Base-by-base conservation (phyloP, 176 grass and related monocot genomes). In the Secale cereale region DNA sequence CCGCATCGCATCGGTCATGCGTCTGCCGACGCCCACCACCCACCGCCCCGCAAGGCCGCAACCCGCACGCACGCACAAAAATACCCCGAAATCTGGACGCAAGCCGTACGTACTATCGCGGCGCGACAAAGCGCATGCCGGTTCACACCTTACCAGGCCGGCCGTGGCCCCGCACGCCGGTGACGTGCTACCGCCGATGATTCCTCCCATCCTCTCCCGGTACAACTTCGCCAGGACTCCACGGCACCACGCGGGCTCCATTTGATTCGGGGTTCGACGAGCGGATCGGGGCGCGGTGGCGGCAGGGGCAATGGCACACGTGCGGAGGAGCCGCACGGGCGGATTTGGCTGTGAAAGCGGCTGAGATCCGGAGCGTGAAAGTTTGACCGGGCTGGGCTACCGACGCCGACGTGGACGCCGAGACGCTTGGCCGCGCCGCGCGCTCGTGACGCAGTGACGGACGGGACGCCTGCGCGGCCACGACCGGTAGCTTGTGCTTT, bases 101-200 rank as follows among this genome's bases (percentile, higher is more conserved):
- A 28, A 19, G 6, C 12, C 85, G 66, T 80, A 30, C 35, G 12
- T 52, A 29, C 50, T 32, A 82, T 72, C 41, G 43, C 84, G 79
- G 84, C 88, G 88, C 84, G 65, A 54, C 76, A 86, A 79, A 86
- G 84, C 48, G 50, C 4, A 59, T 75, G 80, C 59, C 45, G 27
- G 39, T 90, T 90, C 89, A 87, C 88, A 90, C 88, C 10, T 2
- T 5, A 19, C 36, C 82, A 46, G 6, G 7, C 72, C 26, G 14
- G 25, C 22, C 71, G 10, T 26, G 15, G 19, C 46, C 22, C n/a
- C 59, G 25, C 77, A 62, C 39, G 31, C 78, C 29, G 39, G 25
- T 20, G 57, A 41, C 39, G 37, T 52, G 48, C 16, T 6, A 19
- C 4, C 10, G 29, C 22, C 65, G 16, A 73, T 72, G 68, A 59